Percentiles rank a stretch among this genome's conserved stretches.
These are phyloP conservation scores for Jasminum sambac DNA, from an alignment of 257 asterid genomes.

Conservation along the genomic window DNA sequence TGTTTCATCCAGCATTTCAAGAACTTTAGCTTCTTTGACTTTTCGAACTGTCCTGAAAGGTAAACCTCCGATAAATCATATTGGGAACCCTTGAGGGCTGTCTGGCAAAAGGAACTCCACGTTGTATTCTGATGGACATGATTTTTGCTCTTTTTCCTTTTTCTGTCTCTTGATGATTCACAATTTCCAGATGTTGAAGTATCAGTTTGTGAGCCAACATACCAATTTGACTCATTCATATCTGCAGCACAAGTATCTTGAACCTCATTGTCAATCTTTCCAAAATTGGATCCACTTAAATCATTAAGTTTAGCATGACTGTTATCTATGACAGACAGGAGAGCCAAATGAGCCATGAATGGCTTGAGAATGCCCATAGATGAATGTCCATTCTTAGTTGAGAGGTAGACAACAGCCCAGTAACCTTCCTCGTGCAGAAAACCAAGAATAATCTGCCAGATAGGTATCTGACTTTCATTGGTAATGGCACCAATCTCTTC, in stretches of 20 bases:
- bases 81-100: slow-evolving; percentile 59
- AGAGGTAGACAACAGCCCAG: slow-evolving; percentile 62
- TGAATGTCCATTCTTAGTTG: slow-evolving; percentile 46
- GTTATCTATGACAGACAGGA: slow-evolving; percentile 42
- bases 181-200: slow-evolving; percentile 56
- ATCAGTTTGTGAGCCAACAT: slow-evolving; percentile 58
- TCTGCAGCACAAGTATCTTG: slow-evolving; percentile 27
- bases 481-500: slow-evolving; percentile 44
- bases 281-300: slow-evolving; percentile 24
- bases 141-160: slow-evolving; percentile 49
- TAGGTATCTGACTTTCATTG: slow-evolving; percentile 39
- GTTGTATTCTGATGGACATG: slow-evolving; percentile 45
- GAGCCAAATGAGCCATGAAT: slow-evolving; percentile 61
- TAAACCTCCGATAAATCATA: slow-evolving; percentile 70
- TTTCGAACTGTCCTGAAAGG: slow-evolving; percentile 40
- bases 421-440: slow-evolving; percentile 63
- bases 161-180: slow-evolving; percentile 41
- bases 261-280: slow-evolving; percentile 18
- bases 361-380: slow-evolving; percentile 63
- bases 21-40: slow-evolving; percentile 76
- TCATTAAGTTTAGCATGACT: slow-evolving; percentile 27
- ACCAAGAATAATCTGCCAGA: slow-evolving; percentile 81
- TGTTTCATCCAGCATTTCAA: slow-evolving; percentile 93
- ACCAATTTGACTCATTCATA: slow-evolving; percentile 31
- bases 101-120: slow-evolving; percentile 72